A percentile compares a stretch with the other conserved stretches of the same genome.
Evolutionary conservation across 176 grass and related monocot species (phyloP).

Genomic region (Ananas comosus): DNA sequence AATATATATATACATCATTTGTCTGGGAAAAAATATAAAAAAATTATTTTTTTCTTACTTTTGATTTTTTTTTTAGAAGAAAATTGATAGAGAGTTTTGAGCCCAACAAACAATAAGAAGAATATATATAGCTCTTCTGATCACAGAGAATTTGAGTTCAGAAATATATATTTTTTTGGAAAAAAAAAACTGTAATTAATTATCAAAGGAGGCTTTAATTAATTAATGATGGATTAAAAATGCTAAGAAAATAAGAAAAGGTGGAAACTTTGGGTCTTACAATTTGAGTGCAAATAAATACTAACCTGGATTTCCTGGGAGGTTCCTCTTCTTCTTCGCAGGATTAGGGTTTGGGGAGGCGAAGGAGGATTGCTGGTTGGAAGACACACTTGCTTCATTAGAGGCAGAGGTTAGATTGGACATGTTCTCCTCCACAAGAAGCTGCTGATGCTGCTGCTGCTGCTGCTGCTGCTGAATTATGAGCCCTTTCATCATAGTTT

Average conservation of each 20-base stretch:
- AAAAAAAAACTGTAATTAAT: too few species aligned
- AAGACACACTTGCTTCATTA: conserved; percentile 71
- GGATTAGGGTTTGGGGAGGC: conserved; percentile 37
- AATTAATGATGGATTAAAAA: background rate
- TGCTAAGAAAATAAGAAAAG: background rate
- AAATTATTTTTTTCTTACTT: too few species aligned
- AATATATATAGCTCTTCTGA: too few species aligned
- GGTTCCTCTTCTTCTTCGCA: conserved; percentile 86
- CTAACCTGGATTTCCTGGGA: conserved; percentile 88
- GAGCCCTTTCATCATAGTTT: conserved; percentile 58
- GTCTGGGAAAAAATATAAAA: too few species aligned
- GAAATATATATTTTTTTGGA: too few species aligned
- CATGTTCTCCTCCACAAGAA: conserved; percentile 73
- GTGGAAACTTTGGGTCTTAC: too few species aligned
- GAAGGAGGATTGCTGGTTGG: conserved; percentile 37
- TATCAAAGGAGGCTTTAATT: too few species aligned
- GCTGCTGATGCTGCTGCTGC: conserved; percentile 11
- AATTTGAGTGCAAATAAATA: background rate
- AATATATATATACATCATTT: too few species aligned
- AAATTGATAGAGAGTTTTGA: too few species aligned
- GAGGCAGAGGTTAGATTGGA: conserved; percentile 95
- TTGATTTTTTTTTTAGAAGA: too few species aligned
- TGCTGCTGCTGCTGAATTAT: conserved; percentile 53
- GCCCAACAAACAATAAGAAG: too few species aligned
- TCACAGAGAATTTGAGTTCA: too few species aligned